phyloP scores from a whole-genome alignment of 1,139 yeast genomes.

The Hyphopichia burtonii region DNA sequence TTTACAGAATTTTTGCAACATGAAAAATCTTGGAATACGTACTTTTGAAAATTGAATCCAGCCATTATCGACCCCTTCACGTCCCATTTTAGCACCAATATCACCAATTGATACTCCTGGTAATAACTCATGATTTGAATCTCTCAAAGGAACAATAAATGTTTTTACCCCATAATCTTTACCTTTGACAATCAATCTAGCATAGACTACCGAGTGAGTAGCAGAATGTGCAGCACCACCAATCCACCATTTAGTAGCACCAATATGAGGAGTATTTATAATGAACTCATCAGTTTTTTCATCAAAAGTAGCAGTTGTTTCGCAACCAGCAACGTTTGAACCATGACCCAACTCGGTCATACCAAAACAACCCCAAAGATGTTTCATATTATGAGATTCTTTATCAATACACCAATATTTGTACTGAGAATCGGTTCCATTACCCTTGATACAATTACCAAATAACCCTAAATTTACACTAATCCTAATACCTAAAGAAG shows the following conservation, averaged over 20 bases:
- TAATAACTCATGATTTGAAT: conserved; percentile 28
- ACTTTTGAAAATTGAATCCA: conserved; percentile 36
- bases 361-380: conserved; percentile 32
- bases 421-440: conserved; percentile 29
- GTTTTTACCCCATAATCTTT: conserved; percentile 35
- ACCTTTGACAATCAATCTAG: conserved; percentile 29
- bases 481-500: conserved; percentile 28
- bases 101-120: conserved; percentile 34
- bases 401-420: conserved; percentile 47
- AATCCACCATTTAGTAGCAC: conserved; percentile 40
- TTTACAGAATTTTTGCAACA: conserved; percentile 35
- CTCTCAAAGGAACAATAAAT: conserved; percentile 34
- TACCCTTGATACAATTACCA: conserved; percentile 29
- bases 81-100: conserved; percentile 36
- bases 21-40: conserved; percentile 30
- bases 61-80: conserved; percentile 35
- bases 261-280: conserved; percentile 34
- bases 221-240: conserved; percentile 39
- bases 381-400: conserved; percentile 49
- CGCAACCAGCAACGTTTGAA: conserved; percentile 33
- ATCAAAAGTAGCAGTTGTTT: conserved; percentile 34
- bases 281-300: conserved; percentile 27
- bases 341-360: conserved; percentile 39
- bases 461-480: conserved; percentile 32
- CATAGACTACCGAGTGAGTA: conserved; percentile 30